Base-by-base conservation (phyloP, 148 eudicot species). In the Nepenthes gracilis region DNA sequence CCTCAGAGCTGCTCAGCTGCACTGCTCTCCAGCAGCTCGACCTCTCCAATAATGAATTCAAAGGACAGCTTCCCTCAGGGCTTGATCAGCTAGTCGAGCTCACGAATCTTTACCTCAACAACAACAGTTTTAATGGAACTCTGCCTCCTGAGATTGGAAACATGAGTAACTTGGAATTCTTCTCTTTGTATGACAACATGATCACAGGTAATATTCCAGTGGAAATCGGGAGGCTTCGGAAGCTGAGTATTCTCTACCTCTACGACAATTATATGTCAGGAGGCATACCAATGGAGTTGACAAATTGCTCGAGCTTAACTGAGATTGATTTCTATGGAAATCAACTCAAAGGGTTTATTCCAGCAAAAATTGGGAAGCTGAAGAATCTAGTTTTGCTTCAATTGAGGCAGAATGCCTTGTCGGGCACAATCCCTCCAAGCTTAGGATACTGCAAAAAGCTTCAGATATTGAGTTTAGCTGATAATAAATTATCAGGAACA, bases 251-350 rank as follows among this genome's bases (percentile, higher is more conserved):
- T 47, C 54, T 90, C 53, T 90, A 90, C 69, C 86, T 90, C 64
- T 87, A 90, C 58, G 97, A 90, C 71, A 90, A 84, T 59, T 85
- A 75, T 57, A 54, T 90, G 61, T 75, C 92, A 43, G 97, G 97
- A 33, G 71, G 12, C 48, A 85, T 90, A 56, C 97, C 97, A 8
- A 53, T 58, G 36, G 95, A 84, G 80, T 58, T 90, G 54, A 87
- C 85, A 61, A 76, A 90, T 64, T 90, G 95, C 65, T 75, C 84
- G 2, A 76, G 85, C 49, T 69, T 90, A 35, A 70, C 74, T 1
- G 80, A 82, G 48, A 65, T 90, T 50, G 97, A 90, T 75, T 87
- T 90, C 74, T 90, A 83, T 4, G 95, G 95, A 5, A 87, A 87
- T 57, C 83, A 67, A 1, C 80, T 90, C 51, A 63, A 86, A 2